Conservation (phyloP, 2,329 filamentous ascomycete genomes). For the Phaeosphaeria sp. region DNA sequence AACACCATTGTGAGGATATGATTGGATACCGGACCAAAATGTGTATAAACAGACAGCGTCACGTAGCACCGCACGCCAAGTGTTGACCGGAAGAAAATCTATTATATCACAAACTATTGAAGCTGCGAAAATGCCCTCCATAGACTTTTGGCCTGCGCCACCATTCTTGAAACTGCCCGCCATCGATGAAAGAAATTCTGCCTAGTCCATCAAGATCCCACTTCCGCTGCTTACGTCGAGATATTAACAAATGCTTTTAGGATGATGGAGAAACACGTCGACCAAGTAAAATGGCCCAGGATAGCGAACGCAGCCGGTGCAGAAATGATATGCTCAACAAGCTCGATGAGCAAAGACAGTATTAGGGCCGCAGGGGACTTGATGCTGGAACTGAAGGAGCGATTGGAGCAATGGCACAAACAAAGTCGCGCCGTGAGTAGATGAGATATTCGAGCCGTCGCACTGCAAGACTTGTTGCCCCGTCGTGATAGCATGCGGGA, state of each 20-base stretch:
- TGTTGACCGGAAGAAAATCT: conserved; percentile 20
- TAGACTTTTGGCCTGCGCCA: conserved; percentile 22
- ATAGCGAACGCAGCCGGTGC: conserved; percentile 15
- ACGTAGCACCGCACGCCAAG: not conserved
- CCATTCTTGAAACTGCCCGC: conserved; percentile 26
- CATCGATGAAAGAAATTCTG: conserved; percentile 36
- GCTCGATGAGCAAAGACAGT: conserved; percentile 17
- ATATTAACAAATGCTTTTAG: conserved; percentile 38
- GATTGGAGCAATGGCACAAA: conserved; percentile 22
- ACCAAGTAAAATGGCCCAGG: conserved; percentile 15
- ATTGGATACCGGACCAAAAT: not conserved
- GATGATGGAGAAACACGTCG: conserved; percentile 24
- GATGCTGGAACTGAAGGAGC: conserved; percentile 13
- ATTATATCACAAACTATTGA: conserved; percentile 36
- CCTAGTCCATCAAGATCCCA: conserved; percentile 33
- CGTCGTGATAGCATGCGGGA: conserved; percentile 16
- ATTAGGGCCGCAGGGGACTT: conserved; percentile 26
- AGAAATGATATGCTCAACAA: conserved; percentile 30
- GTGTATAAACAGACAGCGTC: not conserved
- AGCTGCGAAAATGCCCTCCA: conserved; percentile 32
- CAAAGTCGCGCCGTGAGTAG: conserved; percentile 9
- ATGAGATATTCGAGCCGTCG: conserved; percentile 18
- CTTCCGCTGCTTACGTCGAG: conserved; percentile 20
- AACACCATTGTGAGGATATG: not conserved
- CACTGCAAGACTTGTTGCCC: conserved; percentile 10